These are phyloP conservation scores for Pseudocercospora pini-densiflorae DNA, from an alignment of 2,329 filamentous ascomycete genomes.

Conservation along the genomic window DNA sequence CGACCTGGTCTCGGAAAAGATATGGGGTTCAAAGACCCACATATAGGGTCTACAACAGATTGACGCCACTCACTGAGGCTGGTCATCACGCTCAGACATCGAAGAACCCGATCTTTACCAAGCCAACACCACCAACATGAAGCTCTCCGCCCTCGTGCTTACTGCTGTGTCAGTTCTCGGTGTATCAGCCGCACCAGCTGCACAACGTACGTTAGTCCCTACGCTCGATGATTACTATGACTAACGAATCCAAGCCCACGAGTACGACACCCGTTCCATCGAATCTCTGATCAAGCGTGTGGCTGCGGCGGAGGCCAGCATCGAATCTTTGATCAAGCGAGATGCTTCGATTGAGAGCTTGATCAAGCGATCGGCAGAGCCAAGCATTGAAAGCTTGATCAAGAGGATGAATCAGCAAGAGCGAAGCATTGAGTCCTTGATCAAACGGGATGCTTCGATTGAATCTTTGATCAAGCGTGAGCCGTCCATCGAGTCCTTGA, in stretches of 20 bases:
- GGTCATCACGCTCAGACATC: too few relatives aligned
- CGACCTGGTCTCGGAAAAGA: too few relatives aligned
- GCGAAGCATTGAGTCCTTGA: not conserved
- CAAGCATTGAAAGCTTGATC: not conserved
- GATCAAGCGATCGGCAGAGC: not conserved
- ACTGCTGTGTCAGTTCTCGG: not conserved
- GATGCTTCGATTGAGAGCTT: constrained; percentile 2
- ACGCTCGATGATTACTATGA: not conserved
- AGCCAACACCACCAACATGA: not conserved
- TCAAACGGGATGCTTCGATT: not conserved
- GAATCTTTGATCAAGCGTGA: not conserved
- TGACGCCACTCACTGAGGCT: too few relatives aligned
- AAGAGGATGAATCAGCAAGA: too few relatives aligned
- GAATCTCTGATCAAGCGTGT: constrained; percentile 5
- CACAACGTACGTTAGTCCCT: not conserved
- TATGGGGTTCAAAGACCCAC: too few relatives aligned
- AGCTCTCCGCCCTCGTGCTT: not conserved
- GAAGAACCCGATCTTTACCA: not conserved
- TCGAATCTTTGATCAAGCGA: constrained; percentile 3
- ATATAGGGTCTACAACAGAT: too few relatives aligned
- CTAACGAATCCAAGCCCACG: not conserved
- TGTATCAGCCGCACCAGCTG: not conserved
- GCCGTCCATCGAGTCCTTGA: not conserved
- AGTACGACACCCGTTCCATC: not conserved
- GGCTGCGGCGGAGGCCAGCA: constrained; percentile 4